Conservation (phyloP, 225 moss, liverwort and hornwort genomes). For the Anthoceros angustus region DNA sequence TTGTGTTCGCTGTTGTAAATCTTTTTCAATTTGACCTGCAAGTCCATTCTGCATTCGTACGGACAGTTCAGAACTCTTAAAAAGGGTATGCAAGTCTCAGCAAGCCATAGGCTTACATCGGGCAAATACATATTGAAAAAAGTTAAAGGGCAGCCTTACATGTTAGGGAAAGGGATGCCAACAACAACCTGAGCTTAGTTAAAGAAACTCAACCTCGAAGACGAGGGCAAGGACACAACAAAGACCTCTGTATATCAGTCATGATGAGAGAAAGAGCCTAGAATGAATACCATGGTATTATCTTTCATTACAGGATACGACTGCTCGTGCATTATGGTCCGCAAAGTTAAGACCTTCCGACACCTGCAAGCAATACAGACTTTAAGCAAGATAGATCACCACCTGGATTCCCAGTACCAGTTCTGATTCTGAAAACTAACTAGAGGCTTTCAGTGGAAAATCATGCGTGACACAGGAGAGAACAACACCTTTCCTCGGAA, state of each 20-base stretch:
- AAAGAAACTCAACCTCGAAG: constrained; percentile 11
- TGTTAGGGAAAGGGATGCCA: constrained; percentile 66
- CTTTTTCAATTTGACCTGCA: constrained; percentile 59
- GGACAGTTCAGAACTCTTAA: background rate
- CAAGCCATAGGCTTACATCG: background rate
- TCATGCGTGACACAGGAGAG: background rate
- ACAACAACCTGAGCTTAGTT: constrained; percentile 39
- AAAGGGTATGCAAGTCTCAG: background rate
- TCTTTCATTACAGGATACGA: constrained; percentile 33
- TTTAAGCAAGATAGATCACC: background rate
- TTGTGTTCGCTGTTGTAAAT: constrained; percentile 42
- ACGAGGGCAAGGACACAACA: too few relatives aligned
- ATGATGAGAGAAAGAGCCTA: too few relatives aligned
- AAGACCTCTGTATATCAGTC: too few relatives aligned
- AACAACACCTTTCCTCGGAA: constrained; percentile 51
- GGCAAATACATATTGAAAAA: background rate
- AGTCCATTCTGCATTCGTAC: constrained; percentile 35
- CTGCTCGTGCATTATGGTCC: constrained; percentile 53
- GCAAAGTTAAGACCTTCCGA: constrained; percentile 71
- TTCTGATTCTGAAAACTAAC: background rate
- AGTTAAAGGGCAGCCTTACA: constrained; percentile 26
- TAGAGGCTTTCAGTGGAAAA: background rate
- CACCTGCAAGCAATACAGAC: constrained; percentile 24
- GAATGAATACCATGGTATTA: background rate
- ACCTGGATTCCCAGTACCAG: background rate